Percentiles rank a stretch among this genome's conserved stretches.
phyloP scores from a whole-genome alignment of 225 moss, liverwort and hornwort genomes.

The Bryoerythrophyllum caledonicum region DNA sequence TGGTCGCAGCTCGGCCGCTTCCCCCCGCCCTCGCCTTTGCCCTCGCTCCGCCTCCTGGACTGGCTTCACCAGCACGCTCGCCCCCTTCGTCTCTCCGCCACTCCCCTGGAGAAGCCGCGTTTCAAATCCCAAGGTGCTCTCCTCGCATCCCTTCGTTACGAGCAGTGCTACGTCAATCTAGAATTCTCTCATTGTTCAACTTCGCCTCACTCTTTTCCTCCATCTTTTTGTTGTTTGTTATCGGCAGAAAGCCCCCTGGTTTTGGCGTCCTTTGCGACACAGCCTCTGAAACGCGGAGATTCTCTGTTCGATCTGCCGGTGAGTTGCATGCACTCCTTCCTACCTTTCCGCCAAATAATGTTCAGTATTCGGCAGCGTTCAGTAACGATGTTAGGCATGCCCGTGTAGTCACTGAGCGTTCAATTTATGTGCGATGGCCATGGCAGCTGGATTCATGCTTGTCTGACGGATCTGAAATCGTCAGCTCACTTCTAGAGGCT shows the following conservation, averaged over 20 bases:
- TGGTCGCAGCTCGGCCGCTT: slow-evolving; percentile 51
- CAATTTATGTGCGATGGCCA: slow-evolving; percentile 3
- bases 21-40: not conserved
- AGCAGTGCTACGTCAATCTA: not conserved
- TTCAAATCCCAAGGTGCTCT: slow-evolving; percentile 54
- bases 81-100: slow-evolving; percentile 34
- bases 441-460: slow-evolving; percentile 62
- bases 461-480: slow-evolving; percentile 60
- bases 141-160: not conserved
- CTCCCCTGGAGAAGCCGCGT: slow-evolving; percentile 41
- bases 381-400: not conserved
- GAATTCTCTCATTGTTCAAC: not conserved
- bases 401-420: slow-evolving; percentile 7
- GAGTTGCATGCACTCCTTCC: slow-evolving; percentile 19
- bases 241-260: slow-evolving; percentile 46
- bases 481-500: slow-evolving; percentile 52
- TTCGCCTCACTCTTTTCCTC: not conserved
- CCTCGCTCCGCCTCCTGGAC: slow-evolving; percentile 25
- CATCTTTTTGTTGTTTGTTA: not conserved
- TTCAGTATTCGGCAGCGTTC: not conserved
- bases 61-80: slow-evolving; percentile 41
- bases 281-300: slow-evolving; percentile 56
- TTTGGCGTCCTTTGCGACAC: slow-evolving; percentile 55
- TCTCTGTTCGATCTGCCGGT: slow-evolving; percentile 66
- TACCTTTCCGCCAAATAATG: not conserved